phyloP scores from a whole-genome alignment of 352 stramenopile genomes.

The Phytophthora fragariae region DNA sequence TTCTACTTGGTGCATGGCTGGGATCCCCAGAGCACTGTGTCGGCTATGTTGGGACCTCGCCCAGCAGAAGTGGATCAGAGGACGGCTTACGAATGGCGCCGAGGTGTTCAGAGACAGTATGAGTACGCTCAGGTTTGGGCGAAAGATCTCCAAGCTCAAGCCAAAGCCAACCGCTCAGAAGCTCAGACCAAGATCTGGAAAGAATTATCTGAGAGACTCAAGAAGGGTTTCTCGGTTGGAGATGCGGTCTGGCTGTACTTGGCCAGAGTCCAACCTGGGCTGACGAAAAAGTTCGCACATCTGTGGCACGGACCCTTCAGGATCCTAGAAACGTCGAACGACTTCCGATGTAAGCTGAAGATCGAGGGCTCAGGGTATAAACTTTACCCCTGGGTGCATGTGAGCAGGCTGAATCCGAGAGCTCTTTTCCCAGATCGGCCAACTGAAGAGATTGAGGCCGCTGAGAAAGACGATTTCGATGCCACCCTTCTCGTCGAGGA shows the following conservation, averaged over 20 bases:
- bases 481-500: too few relatives aligned
- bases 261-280: background rate
- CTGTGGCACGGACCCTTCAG: background rate
- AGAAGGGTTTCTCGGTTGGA: background rate
- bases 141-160: background rate
- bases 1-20: slow-evolving; percentile 7
- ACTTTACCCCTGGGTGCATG: background rate
- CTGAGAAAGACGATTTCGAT: background rate
- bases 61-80: too few relatives aligned
- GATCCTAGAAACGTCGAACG: background rate
- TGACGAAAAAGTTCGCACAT: background rate
- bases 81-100: too few relatives aligned
- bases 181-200: background rate
- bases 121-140: too few relatives aligned
- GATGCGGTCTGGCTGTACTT: slow-evolving; percentile 1
- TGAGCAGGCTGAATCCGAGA: background rate
- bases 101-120: too few relatives aligned
- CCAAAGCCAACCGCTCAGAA: background rate
- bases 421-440: slow-evolving; percentile 1
- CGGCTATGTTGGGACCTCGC: too few relatives aligned
- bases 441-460: background rate
- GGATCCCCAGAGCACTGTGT: too few relatives aligned
- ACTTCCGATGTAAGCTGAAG: background rate
- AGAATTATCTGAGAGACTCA: background rate
- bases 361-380: background rate